A percentile compares a stretch with the other conserved stretches of the same genome.
Conservation (phyloP, 1,284 basidiomycete genomes). For the Trametes versicolor region DNA sequence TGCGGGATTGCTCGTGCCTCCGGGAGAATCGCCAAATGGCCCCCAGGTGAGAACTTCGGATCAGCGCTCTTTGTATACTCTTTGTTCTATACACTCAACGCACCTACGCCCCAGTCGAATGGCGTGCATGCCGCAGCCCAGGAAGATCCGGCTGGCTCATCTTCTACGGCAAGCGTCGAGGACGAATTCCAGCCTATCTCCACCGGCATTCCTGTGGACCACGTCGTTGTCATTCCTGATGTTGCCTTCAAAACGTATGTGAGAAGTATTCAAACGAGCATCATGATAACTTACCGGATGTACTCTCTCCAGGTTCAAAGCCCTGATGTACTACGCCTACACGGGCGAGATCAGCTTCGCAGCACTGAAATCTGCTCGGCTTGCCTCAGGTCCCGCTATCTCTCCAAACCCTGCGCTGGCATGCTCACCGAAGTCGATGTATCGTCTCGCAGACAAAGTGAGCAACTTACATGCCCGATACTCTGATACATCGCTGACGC, state of each 20-base stretch:
- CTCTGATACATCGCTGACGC: background rate
- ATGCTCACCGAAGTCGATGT: conserved; percentile 11
- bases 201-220: background rate
- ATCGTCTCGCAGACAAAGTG: conserved; percentile 12
- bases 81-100: no score
- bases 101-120: background rate
- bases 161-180: background rate
- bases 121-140: background rate
- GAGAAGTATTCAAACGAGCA: background rate
- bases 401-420: background rate
- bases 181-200: background rate
- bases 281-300: background rate
- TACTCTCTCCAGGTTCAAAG: background rate
- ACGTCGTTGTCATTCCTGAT: conserved; percentile 3
- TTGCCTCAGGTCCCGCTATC: background rate
- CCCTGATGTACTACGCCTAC: conserved; percentile 1
- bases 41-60: no score
- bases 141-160: background rate
- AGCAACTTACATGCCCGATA: background rate
- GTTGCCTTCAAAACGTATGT: conserved; percentile 4
- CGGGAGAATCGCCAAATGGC: no score
- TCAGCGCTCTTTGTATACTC: no score
- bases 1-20: background rate
- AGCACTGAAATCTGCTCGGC: background rate
- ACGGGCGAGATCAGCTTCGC: conserved; percentile 8